Conservation (phyloP, 345 rosid species). For the Brassica rapa region DNA sequence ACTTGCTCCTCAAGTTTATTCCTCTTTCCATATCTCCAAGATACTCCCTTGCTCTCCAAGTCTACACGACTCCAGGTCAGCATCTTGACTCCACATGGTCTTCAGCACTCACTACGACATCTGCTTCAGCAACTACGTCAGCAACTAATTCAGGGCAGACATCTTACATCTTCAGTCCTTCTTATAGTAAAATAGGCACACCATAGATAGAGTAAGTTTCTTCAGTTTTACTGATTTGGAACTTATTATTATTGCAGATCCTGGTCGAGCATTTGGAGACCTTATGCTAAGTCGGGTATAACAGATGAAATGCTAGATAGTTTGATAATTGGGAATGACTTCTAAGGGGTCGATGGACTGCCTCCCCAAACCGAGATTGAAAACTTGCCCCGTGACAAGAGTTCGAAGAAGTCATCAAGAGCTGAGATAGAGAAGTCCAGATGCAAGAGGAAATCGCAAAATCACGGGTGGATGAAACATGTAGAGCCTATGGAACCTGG, state of each 20-base stretch:
- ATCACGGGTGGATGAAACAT: constrained; percentile 74
- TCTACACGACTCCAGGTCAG: too few relatives aligned
- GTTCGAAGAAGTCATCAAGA: constrained; percentile 60
- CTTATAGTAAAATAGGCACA: too few relatives aligned
- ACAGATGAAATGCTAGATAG: constrained; percentile 92
- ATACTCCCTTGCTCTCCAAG: too few relatives aligned
- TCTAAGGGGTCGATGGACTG: constrained; percentile 79
- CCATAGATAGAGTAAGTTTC: background rate
- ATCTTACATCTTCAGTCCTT: too few relatives aligned
- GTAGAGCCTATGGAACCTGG: constrained; percentile 94
- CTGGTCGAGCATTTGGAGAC: constrained; percentile 40
- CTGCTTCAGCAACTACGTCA: too few relatives aligned
- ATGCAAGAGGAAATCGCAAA: constrained; percentile 86
- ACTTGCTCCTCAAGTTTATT: too few relatives aligned
- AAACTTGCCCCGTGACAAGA: constrained; percentile 65
- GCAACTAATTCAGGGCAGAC: too few relatives aligned
- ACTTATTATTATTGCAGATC: constrained; percentile 52
- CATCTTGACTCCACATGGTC: too few relatives aligned
- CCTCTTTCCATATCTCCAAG: too few relatives aligned
- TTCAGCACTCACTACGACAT: too few relatives aligned
- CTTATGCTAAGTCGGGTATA: constrained; percentile 66
- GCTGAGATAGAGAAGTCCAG: constrained; percentile 72
- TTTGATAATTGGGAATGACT: constrained; percentile 77
- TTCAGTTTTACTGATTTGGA: too few relatives aligned
- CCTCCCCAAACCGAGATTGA: constrained; percentile 82